These are phyloP conservation scores for Gymnopilus junonius DNA, from an alignment of 768 basidiomycete genomes.

Conservation along the genomic window DNA sequence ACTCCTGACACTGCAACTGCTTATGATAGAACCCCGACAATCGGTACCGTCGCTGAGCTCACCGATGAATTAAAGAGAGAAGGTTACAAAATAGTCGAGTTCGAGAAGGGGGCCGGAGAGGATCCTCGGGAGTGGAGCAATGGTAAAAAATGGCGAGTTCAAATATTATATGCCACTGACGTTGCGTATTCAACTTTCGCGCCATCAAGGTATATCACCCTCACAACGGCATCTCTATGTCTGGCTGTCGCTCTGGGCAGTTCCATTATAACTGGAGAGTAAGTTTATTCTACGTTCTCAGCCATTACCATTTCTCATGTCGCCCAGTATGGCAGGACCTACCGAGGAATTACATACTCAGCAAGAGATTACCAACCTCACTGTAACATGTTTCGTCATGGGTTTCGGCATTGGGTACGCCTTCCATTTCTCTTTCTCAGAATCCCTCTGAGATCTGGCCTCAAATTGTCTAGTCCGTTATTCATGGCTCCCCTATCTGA, in stretches of 20 bases:
- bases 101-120: conserved; percentile 31
- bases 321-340: conserved; percentile 36
- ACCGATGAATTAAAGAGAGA: conserved; percentile 19
- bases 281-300: conserved; percentile 17
- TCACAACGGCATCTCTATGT: conserved; percentile 39
- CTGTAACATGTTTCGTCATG: conserved; percentile 46
- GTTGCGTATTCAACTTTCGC: not conserved
- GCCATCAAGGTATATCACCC: conserved; percentile 38
- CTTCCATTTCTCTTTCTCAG: conserved; percentile 11
- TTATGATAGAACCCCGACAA: not conserved
- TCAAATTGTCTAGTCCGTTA: conserved; percentile 36
- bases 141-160: conserved; percentile 41
- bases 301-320: not conserved
- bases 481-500: conserved; percentile 44
- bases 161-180: not conserved
- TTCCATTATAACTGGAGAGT: conserved; percentile 47
- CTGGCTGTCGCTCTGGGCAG: conserved; percentile 41
- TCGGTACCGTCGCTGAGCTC: conserved; percentile 19
- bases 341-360: conserved; percentile 33
- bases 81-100: conserved; percentile 27
- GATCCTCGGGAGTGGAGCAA: conserved; percentile 43
- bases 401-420: conserved; percentile 45
- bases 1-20: not conserved
- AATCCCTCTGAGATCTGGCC: conserved; percentile 14
- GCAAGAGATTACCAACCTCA: conserved; percentile 44